Base-by-base conservation (phyloP, 2,329 filamentous ascomycete genomes). In the Aquanectria penicillioides region DNA sequence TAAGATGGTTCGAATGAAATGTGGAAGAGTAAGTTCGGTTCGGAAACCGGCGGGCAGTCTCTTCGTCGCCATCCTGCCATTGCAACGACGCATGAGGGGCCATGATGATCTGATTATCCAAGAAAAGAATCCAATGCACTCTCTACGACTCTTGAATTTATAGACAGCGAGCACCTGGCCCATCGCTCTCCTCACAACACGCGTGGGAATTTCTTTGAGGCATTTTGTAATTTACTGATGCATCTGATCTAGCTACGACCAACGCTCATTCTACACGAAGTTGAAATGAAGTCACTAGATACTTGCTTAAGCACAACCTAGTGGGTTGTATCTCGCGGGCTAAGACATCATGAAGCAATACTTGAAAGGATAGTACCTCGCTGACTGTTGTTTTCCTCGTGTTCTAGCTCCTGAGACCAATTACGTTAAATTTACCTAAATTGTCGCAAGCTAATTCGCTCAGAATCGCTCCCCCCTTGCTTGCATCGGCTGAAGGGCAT, bases 1-100 rank as follows among this genome's bases (percentile, higher is more conserved):
- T 3, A 91, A 68, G 1, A 86, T 50, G 5, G 92, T 87, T 78
- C 91, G 88, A 18, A 79, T 75, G 2, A 88, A 64, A 93, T 81
- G 4, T 78, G 76, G 44, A 89, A 87, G 51, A 93, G 92, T 26
- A 23, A 28, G 38, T 43, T 23, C 23, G 26, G 22, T 15, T 43
- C 5, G 13, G n/a, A 15, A 13, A 23, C 12, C 38, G 22, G 17
- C 13, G 38, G 6, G 38, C 38, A n/a, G 11, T 26, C 23, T 43
- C 38, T 15, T 63, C 61, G n/a, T 63, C 61, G 33, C 61, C 53
- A 36, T 61, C 54, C 4, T 41, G 49, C 58, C 61, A 63, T 25
- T 28, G 22, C n/a, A 43, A 28, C 23, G 38, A 43, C 17, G 13
- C 12, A 28, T 15, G 22, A 17, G 23, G 23, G 17, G 38, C 10